Conservation (phyloP, 352 stramenopile genomes). For the Stramenopiles sp. region DNA sequence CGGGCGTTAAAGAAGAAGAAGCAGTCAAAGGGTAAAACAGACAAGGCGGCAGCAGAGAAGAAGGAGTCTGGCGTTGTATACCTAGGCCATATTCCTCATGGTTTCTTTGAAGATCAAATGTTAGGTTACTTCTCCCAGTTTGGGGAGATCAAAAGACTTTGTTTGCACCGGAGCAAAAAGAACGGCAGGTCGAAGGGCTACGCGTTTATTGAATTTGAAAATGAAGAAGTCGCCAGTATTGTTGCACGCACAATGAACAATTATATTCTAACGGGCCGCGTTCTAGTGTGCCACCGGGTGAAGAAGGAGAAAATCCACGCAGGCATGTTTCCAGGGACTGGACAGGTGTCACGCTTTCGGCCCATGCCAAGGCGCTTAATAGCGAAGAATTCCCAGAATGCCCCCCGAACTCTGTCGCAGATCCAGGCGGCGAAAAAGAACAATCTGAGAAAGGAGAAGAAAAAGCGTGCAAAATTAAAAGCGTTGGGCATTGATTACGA, state of each 20-base stretch:
- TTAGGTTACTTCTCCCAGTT: slow-evolving; percentile 87
- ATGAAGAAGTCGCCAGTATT: slow-evolving; percentile 67
- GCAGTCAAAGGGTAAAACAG: background rate
- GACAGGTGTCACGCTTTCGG: slow-evolving; percentile 43
- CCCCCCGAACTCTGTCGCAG: slow-evolving; percentile 47
- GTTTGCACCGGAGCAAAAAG: slow-evolving; percentile 80
- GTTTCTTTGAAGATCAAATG: slow-evolving; percentile 90
- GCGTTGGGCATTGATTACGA: slow-evolving; percentile 58
- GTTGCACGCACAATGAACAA: slow-evolving; percentile 80
- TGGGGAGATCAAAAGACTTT: slow-evolving; percentile 59
- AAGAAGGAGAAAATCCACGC: slow-evolving; percentile 57
- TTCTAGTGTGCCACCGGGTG: slow-evolving; percentile 74
- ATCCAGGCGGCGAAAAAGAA: slow-evolving; percentile 33
- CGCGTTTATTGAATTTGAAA: slow-evolving; percentile 83
- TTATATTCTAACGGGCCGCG: slow-evolving; percentile 77
- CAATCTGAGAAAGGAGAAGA: slow-evolving; percentile 44
- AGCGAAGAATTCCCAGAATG: slow-evolving; percentile 49
- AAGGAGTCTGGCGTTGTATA: slow-evolving; percentile 73
- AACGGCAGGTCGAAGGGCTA: slow-evolving; percentile 77
- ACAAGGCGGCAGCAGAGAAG: slow-evolving; percentile 21
- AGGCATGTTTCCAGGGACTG: slow-evolving; percentile 55
- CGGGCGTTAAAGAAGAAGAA: background rate
- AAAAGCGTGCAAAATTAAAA: slow-evolving; percentile 46
- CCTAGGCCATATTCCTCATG: slow-evolving; percentile 78
- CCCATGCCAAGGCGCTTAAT: slow-evolving; percentile 40